Base-by-base conservation (phyloP, 106 monocot species). In the Phalaenopsis equestris region DNA sequence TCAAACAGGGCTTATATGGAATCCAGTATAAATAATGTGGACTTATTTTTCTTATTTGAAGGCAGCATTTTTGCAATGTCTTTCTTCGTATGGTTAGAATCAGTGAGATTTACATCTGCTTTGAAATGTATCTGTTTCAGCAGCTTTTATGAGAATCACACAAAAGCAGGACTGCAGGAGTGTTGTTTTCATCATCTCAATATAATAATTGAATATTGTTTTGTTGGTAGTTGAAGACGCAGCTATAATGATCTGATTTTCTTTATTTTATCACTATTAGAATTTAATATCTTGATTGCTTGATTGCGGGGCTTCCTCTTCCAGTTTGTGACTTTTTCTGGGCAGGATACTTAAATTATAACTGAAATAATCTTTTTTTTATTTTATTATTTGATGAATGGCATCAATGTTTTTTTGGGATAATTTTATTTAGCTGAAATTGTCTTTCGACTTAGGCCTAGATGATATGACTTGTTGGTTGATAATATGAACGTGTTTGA, bases 41-140 rank as follows among this genome's bases (percentile, higher is more conserved):
- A 36, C 24, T 68, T 37, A 37, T 68, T 68, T 68, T 68, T 68
- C 24, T 68, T 68, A 37, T 61, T 61, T 61, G 61, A 61, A 61
- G 61, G 6, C 4, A n/a, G 61, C n/a, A 61, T 61, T 61, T 61
- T 61, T 61, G n/a, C 61, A 21, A 21, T 61, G 61, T 21, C 5
- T 61, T 61, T 61, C 8, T 61, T 61, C 4, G 61, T 61, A 61
- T 61, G 61, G 61, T 61, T 61, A 61, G 19, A 21, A 61, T 61
- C 21, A 5, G n/a, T 61, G 61, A 61, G 68, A 68, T 19, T 68
- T 37, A 37, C 11, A 68, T 37, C 7, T 37, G 68, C 18, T 2
- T 68, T 16, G 68, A 68, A 6, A 68, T 68, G 37, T 37, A 37
- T 68, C 38, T 68, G 37, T 37, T 61, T 19, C 12, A 68, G 68